These are phyloP conservation scores for Oemleria cerasiformis DNA, from an alignment of 306 rosid genomes.

Conservation along the genomic window DNA sequence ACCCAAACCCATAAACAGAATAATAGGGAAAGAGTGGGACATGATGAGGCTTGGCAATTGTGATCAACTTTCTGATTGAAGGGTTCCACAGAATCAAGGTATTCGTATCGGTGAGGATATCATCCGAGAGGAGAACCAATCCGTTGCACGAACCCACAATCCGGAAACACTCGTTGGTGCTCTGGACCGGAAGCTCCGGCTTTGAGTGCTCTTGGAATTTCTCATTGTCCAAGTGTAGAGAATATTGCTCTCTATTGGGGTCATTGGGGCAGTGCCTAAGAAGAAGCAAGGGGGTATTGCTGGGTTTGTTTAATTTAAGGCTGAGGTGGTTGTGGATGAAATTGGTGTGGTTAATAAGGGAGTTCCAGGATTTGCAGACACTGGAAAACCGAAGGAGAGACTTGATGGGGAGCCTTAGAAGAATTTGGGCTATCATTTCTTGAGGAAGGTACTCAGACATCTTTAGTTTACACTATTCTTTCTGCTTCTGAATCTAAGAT, in stretches of 20 bases:
- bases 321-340: constrained; percentile 18
- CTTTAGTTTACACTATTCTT: background rate
- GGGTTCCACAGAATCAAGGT: constrained; percentile 18
- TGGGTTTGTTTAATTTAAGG: background rate
- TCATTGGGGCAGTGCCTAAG: constrained; percentile 19
- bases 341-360: background rate
- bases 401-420: constrained; percentile 16
- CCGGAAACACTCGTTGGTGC: background rate
- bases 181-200: constrained; percentile 8
- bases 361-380: constrained; percentile 16
- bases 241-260: background rate
- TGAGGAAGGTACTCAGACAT: constrained; percentile 1
- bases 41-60: background rate
- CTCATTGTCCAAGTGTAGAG: constrained; percentile 1
- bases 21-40: background rate
- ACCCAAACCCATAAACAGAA: constrained; percentile 16
- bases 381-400: background rate
- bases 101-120: background rate
- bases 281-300: constrained; percentile 12
- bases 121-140: background rate
- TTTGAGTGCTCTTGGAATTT: constrained; percentile 1
- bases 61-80: background rate
- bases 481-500: background rate
- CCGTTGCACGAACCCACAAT: constrained; percentile 11
- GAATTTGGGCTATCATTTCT: constrained; percentile 12